Conservation (phyloP, 2,329 filamentous ascomycete species). For the Hymenoscyphus repandus region DNA sequence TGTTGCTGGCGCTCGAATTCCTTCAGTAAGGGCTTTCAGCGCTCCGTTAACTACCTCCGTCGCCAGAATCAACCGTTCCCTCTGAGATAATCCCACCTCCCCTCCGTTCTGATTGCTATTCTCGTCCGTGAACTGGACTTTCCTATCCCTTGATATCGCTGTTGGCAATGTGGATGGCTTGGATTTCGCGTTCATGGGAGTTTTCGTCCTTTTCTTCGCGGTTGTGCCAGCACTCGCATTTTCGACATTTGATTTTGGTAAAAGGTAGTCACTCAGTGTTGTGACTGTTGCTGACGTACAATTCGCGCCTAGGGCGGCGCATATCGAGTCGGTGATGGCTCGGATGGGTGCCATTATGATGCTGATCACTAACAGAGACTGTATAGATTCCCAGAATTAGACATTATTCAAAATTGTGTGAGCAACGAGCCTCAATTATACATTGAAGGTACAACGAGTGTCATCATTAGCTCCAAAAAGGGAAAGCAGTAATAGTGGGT, state of each 20-base stretch:
- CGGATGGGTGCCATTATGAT: slow-evolving; percentile 37
- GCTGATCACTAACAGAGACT: slow-evolving; percentile 10
- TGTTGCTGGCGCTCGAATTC: slow-evolving; percentile 44
- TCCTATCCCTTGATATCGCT: slow-evolving; percentile 18
- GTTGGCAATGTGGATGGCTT: slow-evolving; percentile 19
- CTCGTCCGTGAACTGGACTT: slow-evolving; percentile 28
- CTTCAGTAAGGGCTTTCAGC: slow-evolving; percentile 64
- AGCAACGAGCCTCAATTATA: slow-evolving; percentile 11
- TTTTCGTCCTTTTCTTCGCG: slow-evolving; percentile 3
- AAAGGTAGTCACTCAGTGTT: slow-evolving; percentile 42
- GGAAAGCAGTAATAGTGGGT: too few species aligned
- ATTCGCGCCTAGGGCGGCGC: slow-evolving; percentile 41
- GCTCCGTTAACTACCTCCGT: slow-evolving; percentile 68
- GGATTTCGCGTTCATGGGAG: slow-evolving; percentile 16
- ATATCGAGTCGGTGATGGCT: slow-evolving; percentile 41
- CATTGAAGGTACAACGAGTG: slow-evolving; percentile 2
- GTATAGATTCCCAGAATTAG: slow-evolving; percentile 24
- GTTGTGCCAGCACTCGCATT: not conserved
- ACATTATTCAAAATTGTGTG: slow-evolving; percentile 29
- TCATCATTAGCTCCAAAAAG: too few species aligned
- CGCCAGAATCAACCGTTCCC: slow-evolving; percentile 62
- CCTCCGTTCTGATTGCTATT: slow-evolving; percentile 24
- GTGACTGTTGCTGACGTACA: slow-evolving; percentile 42
- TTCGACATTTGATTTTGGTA: slow-evolving; percentile 29
- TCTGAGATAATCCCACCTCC: slow-evolving; percentile 41